Evolutionary conservation across 2,329 filamentous ascomycete genomes (phyloP), one percentile per base, ranked within the genome.

Genomic region (Phialophora verrucosa): DNA sequence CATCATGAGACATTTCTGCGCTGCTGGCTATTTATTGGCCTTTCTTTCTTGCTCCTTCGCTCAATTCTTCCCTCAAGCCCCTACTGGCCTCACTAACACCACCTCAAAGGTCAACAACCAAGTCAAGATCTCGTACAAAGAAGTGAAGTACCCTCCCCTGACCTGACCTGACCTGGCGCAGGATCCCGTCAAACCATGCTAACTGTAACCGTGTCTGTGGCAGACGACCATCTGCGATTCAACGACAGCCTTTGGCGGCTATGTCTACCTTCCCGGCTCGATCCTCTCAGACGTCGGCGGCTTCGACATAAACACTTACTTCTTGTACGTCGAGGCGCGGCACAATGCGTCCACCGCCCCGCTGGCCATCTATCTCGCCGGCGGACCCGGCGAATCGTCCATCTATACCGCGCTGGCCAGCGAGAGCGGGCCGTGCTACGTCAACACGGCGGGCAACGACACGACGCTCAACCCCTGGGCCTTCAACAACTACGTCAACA

Each of bases 401-500:
- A 83, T 88, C 78, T 83, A 87, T 62, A 85, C 85, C 1, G 73
- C 85, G 2, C 79, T 84, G 70, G 79, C 80, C 67, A 82, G 82
- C 14, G 84, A 83, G 73, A 77, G 83, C 47, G 79, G 79, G 0
- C 85, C 85, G 8, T 89, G 86, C 72, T 75, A 75, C 10, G 78
- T 88, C 32, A 82, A 84, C 51, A 75, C 78, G 50, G 82, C 85
- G 44, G 83, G 82, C 54, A 84, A 85, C 73, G 76, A 75, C n/a
- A 82, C 82, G 0, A 75, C 75, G 17, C 69, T 80, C 27, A 90
- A 90, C 70, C 84, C 85, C 0, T 87, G 84, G 77, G 86, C 86
- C 0, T 90, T 87, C 85, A 88, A 86, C 67, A 85, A 86, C 70
- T 82, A 85, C 27, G 84, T 83, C 68, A 90, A 90, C 70, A 85